phyloP scores from a whole-genome alignment of 2,329 filamentous ascomycete genomes.

The Fusarium pilosicola region DNA sequence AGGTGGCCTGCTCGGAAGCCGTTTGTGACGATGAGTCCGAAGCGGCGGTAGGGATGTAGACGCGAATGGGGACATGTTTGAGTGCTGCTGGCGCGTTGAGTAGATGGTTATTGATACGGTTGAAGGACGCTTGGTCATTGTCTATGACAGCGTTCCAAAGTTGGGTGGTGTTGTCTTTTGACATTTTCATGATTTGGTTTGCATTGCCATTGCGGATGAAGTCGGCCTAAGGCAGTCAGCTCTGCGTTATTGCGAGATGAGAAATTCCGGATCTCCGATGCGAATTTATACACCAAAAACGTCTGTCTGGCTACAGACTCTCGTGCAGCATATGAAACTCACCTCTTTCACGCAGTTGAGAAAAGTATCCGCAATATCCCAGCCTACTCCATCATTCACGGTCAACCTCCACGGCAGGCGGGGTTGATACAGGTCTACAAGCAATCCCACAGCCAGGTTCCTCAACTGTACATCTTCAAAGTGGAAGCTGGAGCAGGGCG shows the following conservation, averaged over 20 bases:
- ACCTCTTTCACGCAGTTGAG: slow-evolving; percentile 73
- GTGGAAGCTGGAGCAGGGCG: slow-evolving; percentile 67
- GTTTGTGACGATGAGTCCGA: slow-evolving; percentile 47
- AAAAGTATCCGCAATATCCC: slow-evolving; percentile 71
- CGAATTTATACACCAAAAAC: background rate
- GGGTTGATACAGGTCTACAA: slow-evolving; percentile 67
- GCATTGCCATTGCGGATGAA: slow-evolving; percentile 89
- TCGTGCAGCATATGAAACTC: slow-evolving; percentile 29
- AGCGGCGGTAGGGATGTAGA: slow-evolving; percentile 78
- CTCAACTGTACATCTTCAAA: slow-evolving; percentile 64
- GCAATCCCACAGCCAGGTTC: slow-evolving; percentile 63
- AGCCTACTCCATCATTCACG: slow-evolving; percentile 64
- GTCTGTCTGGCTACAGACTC: background rate
- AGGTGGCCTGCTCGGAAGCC: slow-evolving; percentile 57
- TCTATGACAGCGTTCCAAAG: slow-evolving; percentile 84
- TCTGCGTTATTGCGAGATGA: background rate
- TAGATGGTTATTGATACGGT: slow-evolving; percentile 78
- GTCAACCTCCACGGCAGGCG: slow-evolving; percentile 64
- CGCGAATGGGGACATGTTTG: slow-evolving; percentile 83
- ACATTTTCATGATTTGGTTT: slow-evolving; percentile 89
- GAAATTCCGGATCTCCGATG: background rate
- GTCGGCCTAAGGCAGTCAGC: slow-evolving; percentile 67
- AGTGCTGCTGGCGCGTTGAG: slow-evolving; percentile 80
- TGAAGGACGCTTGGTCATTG: slow-evolving; percentile 78
- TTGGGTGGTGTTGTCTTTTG: slow-evolving; percentile 82